Evolutionary conservation across 2,329 filamentous ascomycete species (phyloP), one percentile per base, ranked within the genome.

Genomic region (Alternaria postmessia): DNA sequence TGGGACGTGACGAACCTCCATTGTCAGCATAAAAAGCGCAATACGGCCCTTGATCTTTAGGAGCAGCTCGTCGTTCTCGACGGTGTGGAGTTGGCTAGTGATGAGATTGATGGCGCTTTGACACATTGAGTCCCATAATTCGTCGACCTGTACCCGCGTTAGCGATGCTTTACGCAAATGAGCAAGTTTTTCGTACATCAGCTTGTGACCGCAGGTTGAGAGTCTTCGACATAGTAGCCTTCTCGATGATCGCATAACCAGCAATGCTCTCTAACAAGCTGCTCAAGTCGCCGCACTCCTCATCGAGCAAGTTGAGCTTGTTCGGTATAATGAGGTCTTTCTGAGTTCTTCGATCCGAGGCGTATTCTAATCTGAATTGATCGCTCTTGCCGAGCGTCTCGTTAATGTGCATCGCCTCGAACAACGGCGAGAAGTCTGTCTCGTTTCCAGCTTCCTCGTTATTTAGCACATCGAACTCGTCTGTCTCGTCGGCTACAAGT

Each of bases 101-200:
- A 96, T 96, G 48, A 98, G 83, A 8, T 85, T 86, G 67, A 98
- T 93, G 0, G 92, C 90, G 44, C 90, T 89, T 72, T 94, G 92
- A 74, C 94, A 98, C 92, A 98, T 95, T 0, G 94, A 97, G 72
- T 98, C 94, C 95, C 95, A 99, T 2, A 99, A 83, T 79, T 98
- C 95, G 74, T 99, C 95, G n/a, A 97, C 89, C 91, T 94, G 30
- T 46, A 30, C 38, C 12, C 26, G 30, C 7, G 34, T 67, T 46
- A 65, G 62, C 26, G 2, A 43, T 32, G 43, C 18, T 22, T 18
- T 14, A 8, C 5, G 20, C 0, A 4, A 14, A 5, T 16, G 51
- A 3, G 26, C 3, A 11, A 1, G n/a, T 0, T 20, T 26, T 28
- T 64, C 87, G 78, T 78, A 94, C 94, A 81, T 99, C 95, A 66